Base-by-base conservation (phyloP, 2,329 filamentous ascomycete species). In the Cryphonectria naterciae region DNA sequence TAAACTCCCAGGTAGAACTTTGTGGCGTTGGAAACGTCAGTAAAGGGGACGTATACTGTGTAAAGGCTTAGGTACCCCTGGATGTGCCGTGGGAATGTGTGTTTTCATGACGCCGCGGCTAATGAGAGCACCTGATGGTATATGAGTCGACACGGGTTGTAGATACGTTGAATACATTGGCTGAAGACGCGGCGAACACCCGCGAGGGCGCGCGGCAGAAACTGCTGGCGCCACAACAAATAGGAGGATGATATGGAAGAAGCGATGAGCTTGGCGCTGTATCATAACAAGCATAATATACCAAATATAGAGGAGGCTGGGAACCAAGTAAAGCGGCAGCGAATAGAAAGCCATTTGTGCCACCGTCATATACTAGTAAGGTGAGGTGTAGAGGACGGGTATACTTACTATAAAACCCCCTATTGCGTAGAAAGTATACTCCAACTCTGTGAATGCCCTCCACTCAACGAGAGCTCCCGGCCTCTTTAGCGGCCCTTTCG, bases 371-470 rank as follows among this genome's bases (percentile, higher is more conserved):
- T 52, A 4, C 46, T 1, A 52, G 19, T 52, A 10, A 52, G 46
- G 46, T 13, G 46, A 49, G 10, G 46, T 49, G 46, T 49, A 49
- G 46, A 49, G 22, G 6, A 7, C 19, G 2, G 15, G 22, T 10
- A 8, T 0, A 87, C 76, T 2, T 81, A 79, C 76, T 73, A 86
- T 81, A 74, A 87, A 87, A 41, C 81, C 79, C 11, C 83, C 85
- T 1, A 83, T 77, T 2, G 85, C 82, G 74, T 86, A 87, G 68
- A 87, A 79, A 0, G 83, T 75, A 71, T 89, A 91, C 13, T 86
- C 81, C 1, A 80, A 73, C 75, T 91, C 89, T 54, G 77, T 81
- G 74, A 91, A 89, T 0, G 88, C 87, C 0, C 77, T 78, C 83
- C 82, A 84, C 65, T 91, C 88, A 5, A 90, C 79, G 5, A 88